Conservation (phyloP, 306 rosid genomes). For the Morella rubra region DNA sequence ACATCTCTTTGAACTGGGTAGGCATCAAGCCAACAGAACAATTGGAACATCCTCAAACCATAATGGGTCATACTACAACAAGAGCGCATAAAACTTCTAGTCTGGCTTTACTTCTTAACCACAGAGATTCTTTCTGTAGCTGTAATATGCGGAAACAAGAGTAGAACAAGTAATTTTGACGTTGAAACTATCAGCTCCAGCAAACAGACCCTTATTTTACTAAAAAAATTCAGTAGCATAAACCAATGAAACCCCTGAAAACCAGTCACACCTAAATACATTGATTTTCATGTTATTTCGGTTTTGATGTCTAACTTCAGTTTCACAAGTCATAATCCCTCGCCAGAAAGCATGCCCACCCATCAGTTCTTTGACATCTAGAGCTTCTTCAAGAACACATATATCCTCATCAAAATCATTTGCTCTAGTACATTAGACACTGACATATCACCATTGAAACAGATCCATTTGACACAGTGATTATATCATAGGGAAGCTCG, state of each 20-base stretch:
- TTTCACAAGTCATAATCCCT: not conserved
- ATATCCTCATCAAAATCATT: not conserved
- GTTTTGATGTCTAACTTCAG: not conserved
- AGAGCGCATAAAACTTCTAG: conserved; percentile 10
- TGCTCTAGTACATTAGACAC: not conserved
- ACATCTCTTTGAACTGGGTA: not conserved
- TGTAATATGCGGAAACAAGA: not conserved
- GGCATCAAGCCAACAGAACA: not conserved
- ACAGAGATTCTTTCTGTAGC: not conserved
- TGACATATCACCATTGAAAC: not conserved
- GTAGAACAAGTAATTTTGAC: not conserved
- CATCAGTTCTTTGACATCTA: not conserved
- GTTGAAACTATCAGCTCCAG: not conserved
- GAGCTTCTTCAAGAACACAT: not conserved
- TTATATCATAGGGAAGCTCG: conserved; percentile 18
- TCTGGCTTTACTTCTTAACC: not conserved
- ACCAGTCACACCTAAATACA: not conserved
- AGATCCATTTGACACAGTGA: conserved; percentile 5
- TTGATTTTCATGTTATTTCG: not conserved
- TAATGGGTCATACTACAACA: not conserved
- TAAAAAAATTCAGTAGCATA: not conserved
- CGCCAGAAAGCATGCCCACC: not conserved
- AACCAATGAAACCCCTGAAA: not conserved
- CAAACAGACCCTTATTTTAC: not conserved
- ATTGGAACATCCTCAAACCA: not conserved